Percentiles rank a stretch among this genome's conserved stretches.
Conservation (phyloP, 306 rosid genomes). For the Cicer arietinum region DNA sequence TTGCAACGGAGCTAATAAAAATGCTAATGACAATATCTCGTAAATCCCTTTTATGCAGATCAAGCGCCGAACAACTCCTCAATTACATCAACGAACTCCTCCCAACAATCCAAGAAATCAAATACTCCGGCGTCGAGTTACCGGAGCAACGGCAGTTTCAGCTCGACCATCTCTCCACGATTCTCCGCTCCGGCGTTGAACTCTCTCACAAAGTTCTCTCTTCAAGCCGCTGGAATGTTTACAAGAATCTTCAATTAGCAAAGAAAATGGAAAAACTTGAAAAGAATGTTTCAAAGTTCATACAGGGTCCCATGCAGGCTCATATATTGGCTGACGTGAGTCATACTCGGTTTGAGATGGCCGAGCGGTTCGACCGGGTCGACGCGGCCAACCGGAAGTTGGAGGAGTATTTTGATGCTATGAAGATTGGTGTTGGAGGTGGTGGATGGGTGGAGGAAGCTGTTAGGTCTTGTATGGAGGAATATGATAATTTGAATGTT, state of each 20-base stretch:
- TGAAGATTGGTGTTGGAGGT: conserved; percentile 68
- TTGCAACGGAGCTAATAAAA: conserved; percentile 75
- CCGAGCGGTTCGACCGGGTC: conserved; percentile 68
- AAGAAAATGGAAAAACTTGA: conserved; percentile 82
- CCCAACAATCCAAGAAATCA: conserved; percentile 75
- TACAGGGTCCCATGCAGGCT: conserved; percentile 67
- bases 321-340: conserved; percentile 83
- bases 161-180: conserved; percentile 69
- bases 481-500: conserved; percentile 45
- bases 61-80: conserved; percentile 65
- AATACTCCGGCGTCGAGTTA: conserved; percentile 81
- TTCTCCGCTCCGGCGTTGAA: conserved; percentile 63
- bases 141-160: conserved; percentile 61
- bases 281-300: conserved; percentile 57
- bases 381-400: conserved; percentile 48
- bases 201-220: conserved; percentile 63
- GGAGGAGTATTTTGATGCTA: conserved; percentile 63
- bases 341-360: conserved; percentile 56
- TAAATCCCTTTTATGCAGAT: conserved; percentile 62
- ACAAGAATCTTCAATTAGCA: conserved; percentile 68
- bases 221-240: conserved; percentile 75
- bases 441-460: conserved; percentile 78
- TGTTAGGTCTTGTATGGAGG: conserved; percentile 56
- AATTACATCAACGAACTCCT: conserved; percentile 43
- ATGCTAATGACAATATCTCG: conserved; percentile 52